Base-by-base conservation (phyloP, 75 land plant genomes). In the Pinus tabuliformis region DNA sequence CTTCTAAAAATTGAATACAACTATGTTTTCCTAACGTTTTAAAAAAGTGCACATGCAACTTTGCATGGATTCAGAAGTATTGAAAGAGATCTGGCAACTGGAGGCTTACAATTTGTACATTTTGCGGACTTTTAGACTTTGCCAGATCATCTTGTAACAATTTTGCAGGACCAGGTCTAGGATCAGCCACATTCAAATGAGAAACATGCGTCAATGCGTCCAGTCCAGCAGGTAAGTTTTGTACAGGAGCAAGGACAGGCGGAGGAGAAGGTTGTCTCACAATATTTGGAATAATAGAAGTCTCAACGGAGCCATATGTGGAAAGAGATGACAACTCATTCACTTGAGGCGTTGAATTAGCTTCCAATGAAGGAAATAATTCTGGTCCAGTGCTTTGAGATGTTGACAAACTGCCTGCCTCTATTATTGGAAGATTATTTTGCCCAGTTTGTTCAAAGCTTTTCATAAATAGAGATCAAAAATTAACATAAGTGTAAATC, bases 211-310 rank as follows among this genome's bases (percentile, higher is more conserved):
- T 74, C 76, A 85, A 65, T 83, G 88, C 78, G 3, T 80, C 68
- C 14, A 59, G 42, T 54, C 63, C 68, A 42, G 37, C 76, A 65
- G 72, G 86, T 42, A 85, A 24, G 54, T 73, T 80, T 75, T 92
- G 91, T 72, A 97, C 92, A 71, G 85, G 88, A 39, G 96, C 98
- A 64, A 83, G 87, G 56, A 91, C 85, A 66, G 99, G 96, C 30
- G 96, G 99, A 59, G 99, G 99, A 72, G 89, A 84, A 57, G 95
- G 99, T 62, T 97, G 93, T 54, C 88, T 89, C 45, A 82, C 75
- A 57, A 93, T 77, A 14, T 82, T 81, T 16, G 74, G 56, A 56
- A 62, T 73, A 75, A 75, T n/a, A 72, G 82, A 62, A 49, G 66
- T 20, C 52, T 95, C 96, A 12, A 58, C 9, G 49, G 79, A 18